Evolutionary conservation across 2,329 filamentous ascomycete genomes (phyloP).

Genomic region (Colletotrichum zoysiae): DNA sequence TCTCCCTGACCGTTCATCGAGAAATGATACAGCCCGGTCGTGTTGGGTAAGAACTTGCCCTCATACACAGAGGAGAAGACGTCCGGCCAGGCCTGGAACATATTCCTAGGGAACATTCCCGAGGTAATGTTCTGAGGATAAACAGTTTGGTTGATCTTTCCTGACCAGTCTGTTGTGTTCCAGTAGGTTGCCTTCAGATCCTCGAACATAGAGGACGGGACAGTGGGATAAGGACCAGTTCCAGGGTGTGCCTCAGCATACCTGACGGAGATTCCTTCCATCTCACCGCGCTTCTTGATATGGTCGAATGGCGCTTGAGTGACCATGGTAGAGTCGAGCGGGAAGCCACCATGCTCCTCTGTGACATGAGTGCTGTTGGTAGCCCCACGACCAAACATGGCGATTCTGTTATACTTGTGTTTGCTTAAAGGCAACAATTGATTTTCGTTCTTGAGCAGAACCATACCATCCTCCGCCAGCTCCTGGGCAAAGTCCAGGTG

Average conservation of each 20-base stretch:
- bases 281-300: too few species aligned
- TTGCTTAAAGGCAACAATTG: constrained; percentile 62
- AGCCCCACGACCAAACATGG: constrained; percentile 64
- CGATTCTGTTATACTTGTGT: constrained; percentile 43
- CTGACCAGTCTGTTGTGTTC: constrained; percentile 40
- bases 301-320: too few species aligned
- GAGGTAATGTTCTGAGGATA: too few species aligned
- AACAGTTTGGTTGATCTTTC: neutral
- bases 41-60: constrained; percentile 41
- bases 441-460: constrained; percentile 69
- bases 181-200: constrained; percentile 44
- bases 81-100: constrained; percentile 21
- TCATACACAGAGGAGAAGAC: constrained; percentile 44
- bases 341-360: constrained; percentile 40
- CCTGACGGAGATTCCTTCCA: neutral
- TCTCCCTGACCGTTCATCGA: constrained; percentile 52
- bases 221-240: constrained; percentile 8
- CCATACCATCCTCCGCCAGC: constrained; percentile 23
- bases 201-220: constrained; percentile 9
- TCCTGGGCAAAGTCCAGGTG: constrained; percentile 7
- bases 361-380: constrained; percentile 57
- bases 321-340: too few species aligned
- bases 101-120: neutral
- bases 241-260: constrained; percentile 21
- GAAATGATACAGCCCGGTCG: constrained; percentile 47